Conservation (phyloP, 2,329 filamentous ascomycete species). For the Plenodomus biglobosus region DNA sequence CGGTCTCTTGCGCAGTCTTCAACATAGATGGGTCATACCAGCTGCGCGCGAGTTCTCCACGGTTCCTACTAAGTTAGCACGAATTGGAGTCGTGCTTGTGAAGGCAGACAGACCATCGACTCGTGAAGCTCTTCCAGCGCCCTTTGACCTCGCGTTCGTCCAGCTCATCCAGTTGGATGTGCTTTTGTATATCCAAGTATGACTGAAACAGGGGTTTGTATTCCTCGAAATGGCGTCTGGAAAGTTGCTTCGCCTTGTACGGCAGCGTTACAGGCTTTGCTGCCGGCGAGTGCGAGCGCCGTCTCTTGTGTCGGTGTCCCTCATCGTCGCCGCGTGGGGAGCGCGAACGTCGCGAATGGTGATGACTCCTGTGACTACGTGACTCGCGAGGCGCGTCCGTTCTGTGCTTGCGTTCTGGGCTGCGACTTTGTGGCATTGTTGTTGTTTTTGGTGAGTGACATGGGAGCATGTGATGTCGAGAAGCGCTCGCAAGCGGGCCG, state of each 20-base stretch:
- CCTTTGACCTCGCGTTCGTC: conserved; percentile 75
- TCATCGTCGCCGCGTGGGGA: conserved; percentile 34
- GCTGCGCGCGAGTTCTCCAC: conserved; percentile 78
- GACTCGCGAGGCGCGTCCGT: not conserved
- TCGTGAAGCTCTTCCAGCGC: conserved; percentile 89
- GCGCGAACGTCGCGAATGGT: conserved; percentile 41
- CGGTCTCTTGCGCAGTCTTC: conserved; percentile 50
- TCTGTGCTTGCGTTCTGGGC: conserved; percentile 30
- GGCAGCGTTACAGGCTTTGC: conserved; percentile 55
- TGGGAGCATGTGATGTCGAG: conserved; percentile 6
- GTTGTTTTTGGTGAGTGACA: not conserved
- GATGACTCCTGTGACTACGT: conserved; percentile 5
- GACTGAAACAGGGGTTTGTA: conserved; percentile 76
- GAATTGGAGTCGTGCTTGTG: not conserved
- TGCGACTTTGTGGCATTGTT: conserved; percentile 9
- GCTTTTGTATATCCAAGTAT: conserved; percentile 88
- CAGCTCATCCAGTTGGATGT: conserved; percentile 67
- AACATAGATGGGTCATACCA: conserved; percentile 89
- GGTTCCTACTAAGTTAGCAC: conserved; percentile 68
- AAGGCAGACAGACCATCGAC: conserved; percentile 68
- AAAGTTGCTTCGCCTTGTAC: conserved; percentile 64
- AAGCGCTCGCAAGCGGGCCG: not conserved
- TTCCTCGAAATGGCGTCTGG: conserved; percentile 65
- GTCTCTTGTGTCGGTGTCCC: conserved; percentile 28
- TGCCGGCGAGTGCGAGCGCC: conserved; percentile 35